These are phyloP conservation scores for Hanseniaspora uvarum DNA, from an alignment of 1,139 yeast genomes.

Conservation along the genomic window DNA sequence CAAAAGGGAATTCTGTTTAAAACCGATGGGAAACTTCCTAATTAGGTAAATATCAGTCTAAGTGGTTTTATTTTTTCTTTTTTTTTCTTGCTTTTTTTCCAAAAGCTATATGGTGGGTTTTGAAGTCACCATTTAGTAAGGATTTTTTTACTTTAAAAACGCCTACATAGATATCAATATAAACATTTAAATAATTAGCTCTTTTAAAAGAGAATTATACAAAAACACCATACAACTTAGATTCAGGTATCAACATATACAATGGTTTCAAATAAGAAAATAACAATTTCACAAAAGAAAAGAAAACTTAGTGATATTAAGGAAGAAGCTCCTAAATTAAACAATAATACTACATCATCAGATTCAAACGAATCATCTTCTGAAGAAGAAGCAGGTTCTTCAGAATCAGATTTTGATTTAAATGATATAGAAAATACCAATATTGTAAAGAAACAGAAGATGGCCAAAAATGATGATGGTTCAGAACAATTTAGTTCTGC, in stretches of 20 bases:
- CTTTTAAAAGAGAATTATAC: too few relatives aligned
- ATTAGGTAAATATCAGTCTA: too few relatives aligned
- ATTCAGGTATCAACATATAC: not conserved
- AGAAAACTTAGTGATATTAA: slow-evolving; percentile 17
- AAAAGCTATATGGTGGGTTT: too few relatives aligned
- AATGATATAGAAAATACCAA: slow-evolving; percentile 39
- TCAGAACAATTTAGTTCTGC: slow-evolving; percentile 71
- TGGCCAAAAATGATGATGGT: slow-evolving; percentile 52
- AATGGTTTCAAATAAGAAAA: not conserved
- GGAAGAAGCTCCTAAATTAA: slow-evolving; percentile 22
- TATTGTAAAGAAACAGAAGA: slow-evolving; percentile 38
- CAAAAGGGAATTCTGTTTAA: too few relatives aligned
- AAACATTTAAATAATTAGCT: too few relatives aligned
- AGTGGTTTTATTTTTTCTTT: too few relatives aligned
- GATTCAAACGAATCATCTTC: slow-evolving; percentile 5
- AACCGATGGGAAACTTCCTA: too few relatives aligned
- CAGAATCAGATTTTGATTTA: slow-evolving; percentile 28
- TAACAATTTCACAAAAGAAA: not conserved
- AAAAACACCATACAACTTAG: not conserved
- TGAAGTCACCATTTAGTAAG: too few relatives aligned
- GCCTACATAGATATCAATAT: too few relatives aligned
- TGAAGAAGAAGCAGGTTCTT: slow-evolving; percentile 19
- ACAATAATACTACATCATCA: not conserved
- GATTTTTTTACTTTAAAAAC: too few relatives aligned
- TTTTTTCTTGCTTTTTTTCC: too few relatives aligned